Conservation (phyloP, 345 rosid genomes). For the Raphanus raphanistrum region DNA sequence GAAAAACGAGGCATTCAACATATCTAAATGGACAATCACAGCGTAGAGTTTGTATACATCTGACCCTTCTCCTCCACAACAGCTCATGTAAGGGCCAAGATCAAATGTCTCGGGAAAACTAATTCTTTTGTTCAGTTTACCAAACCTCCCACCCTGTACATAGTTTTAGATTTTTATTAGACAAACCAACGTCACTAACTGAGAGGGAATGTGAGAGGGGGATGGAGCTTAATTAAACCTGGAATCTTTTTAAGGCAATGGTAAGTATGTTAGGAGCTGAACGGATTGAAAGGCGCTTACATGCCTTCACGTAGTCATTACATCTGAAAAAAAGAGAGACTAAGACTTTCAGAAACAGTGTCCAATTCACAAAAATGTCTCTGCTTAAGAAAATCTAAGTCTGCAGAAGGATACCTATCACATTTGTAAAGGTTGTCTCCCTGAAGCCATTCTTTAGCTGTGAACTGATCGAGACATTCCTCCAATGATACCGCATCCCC, state of each 20-base stretch:
- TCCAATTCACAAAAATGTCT: constrained; percentile 8
- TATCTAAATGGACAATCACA: constrained; percentile 91
- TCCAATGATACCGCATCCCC: constrained; percentile 90
- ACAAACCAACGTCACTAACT: background rate
- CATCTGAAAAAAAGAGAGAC: constrained; percentile 47
- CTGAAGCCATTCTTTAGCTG: constrained; percentile 82
- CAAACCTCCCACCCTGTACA: constrained; percentile 90
- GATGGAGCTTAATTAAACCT: constrained; percentile 48
- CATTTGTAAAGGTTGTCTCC: constrained; percentile 96
- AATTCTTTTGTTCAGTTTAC: constrained; percentile 93
- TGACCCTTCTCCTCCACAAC: constrained; percentile 56
- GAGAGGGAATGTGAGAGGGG: constrained; percentile 11
- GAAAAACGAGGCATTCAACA: constrained; percentile 93
- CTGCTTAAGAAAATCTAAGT: constrained; percentile 22
- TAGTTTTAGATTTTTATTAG: constrained; percentile 24
- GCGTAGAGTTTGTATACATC: constrained; percentile 85
- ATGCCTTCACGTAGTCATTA: constrained; percentile 94
- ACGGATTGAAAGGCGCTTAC: constrained; percentile 78
- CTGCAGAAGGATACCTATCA: constrained; percentile 60
- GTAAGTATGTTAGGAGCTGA: constrained; percentile 91
- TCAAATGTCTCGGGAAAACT: constrained; percentile 80
- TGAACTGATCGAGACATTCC: constrained; percentile 89
- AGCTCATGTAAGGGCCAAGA: constrained; percentile 84
- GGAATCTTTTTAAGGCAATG: constrained; percentile 88
- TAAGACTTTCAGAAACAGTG: background rate